Base-by-base conservation (phyloP, 805 yeast genomes). In the Kluyveromyces aestuarii region DNA sequence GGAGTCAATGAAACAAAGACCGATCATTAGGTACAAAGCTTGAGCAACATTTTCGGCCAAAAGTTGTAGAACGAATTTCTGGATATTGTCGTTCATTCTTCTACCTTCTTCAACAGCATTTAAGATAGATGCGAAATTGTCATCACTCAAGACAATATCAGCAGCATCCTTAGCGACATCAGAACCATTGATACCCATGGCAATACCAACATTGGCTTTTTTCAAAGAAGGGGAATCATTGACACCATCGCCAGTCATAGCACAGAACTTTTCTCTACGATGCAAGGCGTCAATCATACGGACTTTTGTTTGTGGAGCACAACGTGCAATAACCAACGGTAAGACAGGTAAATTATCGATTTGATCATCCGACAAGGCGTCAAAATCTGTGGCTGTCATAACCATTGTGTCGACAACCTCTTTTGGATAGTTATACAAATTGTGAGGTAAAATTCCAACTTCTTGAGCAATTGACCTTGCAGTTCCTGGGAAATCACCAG, bases 241-340 rank as follows among this genome's bases (percentile, higher is more conserved):
- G 19, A 91, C 96, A 68, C 98, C 98, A 67, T 90, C 98, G 59
- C 99, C 99, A n/a, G 98, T 90, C 96, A 91, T 90, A 16, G 97
- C 98, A 51, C 93, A 97, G 53, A 90, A 82, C 64, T 89, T 95
- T 36, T 95, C 95, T 61, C 95, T 79, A 62, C 80, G 77, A 64
- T 90, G 96, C 53, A 90, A 73, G 1, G 96, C 96, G 61, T 84
- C 81, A 25, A 89, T 95, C 71, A 89, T 90, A 50, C 86, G 75
- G 48, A 90, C 88, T 63, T 89, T 89, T 61, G 91, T 96, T 61
- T 88, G 95, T 1, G 97, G 97, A 0, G 96, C 82, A 19, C 96
- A 87, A 71, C 97, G 80, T 1, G 97, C 96, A 72, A 90, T 87
- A 2, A 89, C 89, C 19, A 93, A 79, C 16, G 93, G 96, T 52